Evolutionary conservation across 2,329 filamentous ascomycete species (phyloP).

Genomic region (Alternaria gaisen): DNA sequence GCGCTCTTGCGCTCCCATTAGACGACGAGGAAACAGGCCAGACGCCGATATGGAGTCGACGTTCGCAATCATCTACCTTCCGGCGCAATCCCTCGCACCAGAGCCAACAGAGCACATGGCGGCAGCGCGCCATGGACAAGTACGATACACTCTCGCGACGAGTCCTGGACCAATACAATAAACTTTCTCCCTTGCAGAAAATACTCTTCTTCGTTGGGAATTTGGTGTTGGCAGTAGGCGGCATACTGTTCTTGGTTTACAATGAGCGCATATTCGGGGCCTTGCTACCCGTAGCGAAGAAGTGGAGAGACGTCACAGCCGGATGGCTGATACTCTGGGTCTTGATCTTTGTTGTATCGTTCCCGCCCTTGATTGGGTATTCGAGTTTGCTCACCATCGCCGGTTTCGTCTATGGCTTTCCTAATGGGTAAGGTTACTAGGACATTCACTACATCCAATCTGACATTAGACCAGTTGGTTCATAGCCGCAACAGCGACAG

Average conservation of each 20-base stretch:
- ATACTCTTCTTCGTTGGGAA: conserved; percentile 63
- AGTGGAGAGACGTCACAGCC: conserved; percentile 76
- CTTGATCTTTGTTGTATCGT: conserved; percentile 77
- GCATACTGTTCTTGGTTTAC: conserved; percentile 77
- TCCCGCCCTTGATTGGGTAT: conserved; percentile 89
- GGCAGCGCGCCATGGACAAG: conserved; percentile 54
- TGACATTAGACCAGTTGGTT: conserved; percentile 71
- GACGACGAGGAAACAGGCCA: conserved; percentile 58
- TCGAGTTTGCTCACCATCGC: conserved; percentile 75
- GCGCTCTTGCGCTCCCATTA: conserved; percentile 62
- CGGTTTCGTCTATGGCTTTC: conserved; percentile 76
- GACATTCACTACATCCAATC: conserved; percentile 22
- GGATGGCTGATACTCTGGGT: conserved; percentile 81
- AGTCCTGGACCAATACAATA: conserved; percentile 61
- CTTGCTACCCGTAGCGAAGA: conserved; percentile 75
- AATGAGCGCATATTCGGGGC: conserved; percentile 80
- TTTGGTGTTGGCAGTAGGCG: conserved; percentile 62
- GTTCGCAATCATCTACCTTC: conserved; percentile 45
- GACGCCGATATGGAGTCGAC: conserved; percentile 63
- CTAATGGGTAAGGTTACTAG: conserved; percentile 68
- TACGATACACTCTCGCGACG: conserved; percentile 58
- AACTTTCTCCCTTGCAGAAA: conserved; percentile 69
- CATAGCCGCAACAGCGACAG: conserved; percentile 79
- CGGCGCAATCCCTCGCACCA: conserved; percentile 51
- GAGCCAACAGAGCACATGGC: conserved; percentile 40